These are phyloP conservation scores for Tephrocybe sp. DNA, from an alignment of 768 basidiomycete species.

Conservation along the genomic window DNA sequence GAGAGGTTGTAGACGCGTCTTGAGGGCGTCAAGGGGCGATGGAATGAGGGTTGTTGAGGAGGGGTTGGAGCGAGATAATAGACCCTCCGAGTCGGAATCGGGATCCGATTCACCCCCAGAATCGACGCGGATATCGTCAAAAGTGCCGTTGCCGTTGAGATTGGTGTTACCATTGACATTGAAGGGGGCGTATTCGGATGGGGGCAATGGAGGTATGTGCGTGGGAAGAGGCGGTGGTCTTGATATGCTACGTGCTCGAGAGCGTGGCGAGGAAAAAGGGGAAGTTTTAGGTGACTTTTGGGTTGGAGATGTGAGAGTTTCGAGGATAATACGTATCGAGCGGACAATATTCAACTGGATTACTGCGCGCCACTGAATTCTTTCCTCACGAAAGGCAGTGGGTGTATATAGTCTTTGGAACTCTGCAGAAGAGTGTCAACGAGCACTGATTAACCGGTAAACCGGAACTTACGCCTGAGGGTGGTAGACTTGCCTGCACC, in stretches of 20 bases:
- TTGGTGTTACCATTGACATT: background rate
- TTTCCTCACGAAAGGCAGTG: slow-evolving; percentile 70
- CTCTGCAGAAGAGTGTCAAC: slow-evolving; percentile 38
- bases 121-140: slow-evolving; percentile 13
- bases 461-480: slow-evolving; percentile 60
- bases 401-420: slow-evolving; percentile 77
- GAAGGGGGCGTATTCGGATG: slow-evolving; percentile 8
- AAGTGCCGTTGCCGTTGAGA: slow-evolving; percentile 10
- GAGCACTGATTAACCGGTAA: slow-evolving; percentile 5
- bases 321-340: slow-evolving; percentile 72
- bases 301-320: slow-evolving; percentile 38
- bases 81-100: slow-evolving; percentile 24
- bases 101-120: slow-evolving; percentile 20
- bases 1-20: slow-evolving; percentile 62
- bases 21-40: slow-evolving; percentile 51
- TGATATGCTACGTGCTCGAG: slow-evolving; percentile 33
- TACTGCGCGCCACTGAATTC: slow-evolving; percentile 78
- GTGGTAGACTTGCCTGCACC: slow-evolving; percentile 74
- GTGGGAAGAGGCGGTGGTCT: slow-evolving; percentile 23
- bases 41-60: slow-evolving; percentile 23
- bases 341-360: slow-evolving; percentile 83
- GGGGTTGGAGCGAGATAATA: slow-evolving; percentile 22
- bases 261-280: slow-evolving; percentile 33
- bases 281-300: slow-evolving; percentile 32
- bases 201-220: slow-evolving; percentile 17